Base-by-base conservation (phyloP, 2,329 filamentous ascomycete genomes). In the Conoideocrella luteorostrata region DNA sequence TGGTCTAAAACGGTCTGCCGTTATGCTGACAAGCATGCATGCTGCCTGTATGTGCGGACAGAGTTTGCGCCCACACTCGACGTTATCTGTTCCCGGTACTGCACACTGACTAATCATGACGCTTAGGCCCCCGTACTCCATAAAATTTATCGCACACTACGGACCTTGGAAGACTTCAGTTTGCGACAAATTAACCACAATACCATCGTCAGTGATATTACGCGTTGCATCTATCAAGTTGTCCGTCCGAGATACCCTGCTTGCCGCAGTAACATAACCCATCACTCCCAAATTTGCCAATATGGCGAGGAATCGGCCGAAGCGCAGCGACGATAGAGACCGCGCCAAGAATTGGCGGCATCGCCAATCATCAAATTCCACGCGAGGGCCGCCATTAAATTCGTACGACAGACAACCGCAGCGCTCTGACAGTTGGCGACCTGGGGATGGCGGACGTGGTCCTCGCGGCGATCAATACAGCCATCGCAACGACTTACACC, bases 361-460 rank as follows among this genome's bases (percentile, higher is more conserved):
- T 15, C 41, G 50, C 42, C 41, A 26, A 32, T 15, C 44, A 22
- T 39, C 48, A 30, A 28, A 41, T 32, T 24, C 44, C 33, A 41
- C 43, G 41, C 37, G 38, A 45, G 29, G 43, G 41, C 32, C 43
- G 28, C 39, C 45, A n/a, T 26, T 47, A 12, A 45, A 38, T 32
- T 45, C 45, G 6, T 41, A 49, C 39, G 49, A 52, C 21, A 47
- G 50, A 36, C 35, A 44, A 10, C 45, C 53, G 10, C 48, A 47
- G 6, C 53, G 59, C 5, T 49, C 55, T 18, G 59, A 64, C 35
- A 60, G 36, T 24, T 63, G 59, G 54, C 53, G 61, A 23, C 60
- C 58, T 9, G 41, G 52, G 15, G 53, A 56, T 18, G 49, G 52
- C 22, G 45, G 47, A n/a, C 47, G 56, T 12, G 41, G 47, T 15